Base-by-base conservation (phyloP, 805 yeast genomes). In the Starmerella etchellsii region DNA sequence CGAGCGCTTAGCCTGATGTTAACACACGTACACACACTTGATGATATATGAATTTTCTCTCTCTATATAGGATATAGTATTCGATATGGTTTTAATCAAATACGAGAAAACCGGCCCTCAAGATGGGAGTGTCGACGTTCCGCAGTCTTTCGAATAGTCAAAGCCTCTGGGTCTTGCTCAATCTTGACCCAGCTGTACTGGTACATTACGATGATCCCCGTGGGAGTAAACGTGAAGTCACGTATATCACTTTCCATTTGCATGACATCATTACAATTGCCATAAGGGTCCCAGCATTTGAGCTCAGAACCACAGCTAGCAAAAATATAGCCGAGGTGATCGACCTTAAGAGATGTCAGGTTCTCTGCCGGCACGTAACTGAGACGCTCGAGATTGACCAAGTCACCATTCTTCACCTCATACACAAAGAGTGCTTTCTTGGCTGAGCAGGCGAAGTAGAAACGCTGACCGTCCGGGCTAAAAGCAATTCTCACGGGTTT, bases 241-340 rank as follows among this genome's bases (percentile, higher is more conserved):
- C 15, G n/a, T 3, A 39, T 39, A 7, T 14, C 4, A 3, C 20
- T 34, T 5, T 22, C 18, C 19, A 28, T 10, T 5, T 14, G 13
- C 16, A 35, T n/a, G 4, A 6, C 15, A 11, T 36, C 31, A 4
- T 19, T 14, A 8, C 32, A 28, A 11, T 23, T n/a, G 9, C 44
- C 44, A 21, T 36, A 18, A 8, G n/a, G 7, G 27, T 33, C 31
- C 40, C 39, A 41, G 29, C 41, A 37, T 15, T 19, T 20, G 6
- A 41, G 14, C 14, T 3, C 22, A 23, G 13, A 5, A 2, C 24
- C 24, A 6, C 36, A 15, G 10, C 37, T 18, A 2, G 22, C 38
- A 18, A 22, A 28, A 2, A 41, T 7, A 31, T 16, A 31, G 8
- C 39, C 44, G 11, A 10, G 20, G 3, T 16, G 22, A 18, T 37